phyloP scores from a whole-genome alignment of 1,139 yeast species.

The Candida sojae region DNA sequence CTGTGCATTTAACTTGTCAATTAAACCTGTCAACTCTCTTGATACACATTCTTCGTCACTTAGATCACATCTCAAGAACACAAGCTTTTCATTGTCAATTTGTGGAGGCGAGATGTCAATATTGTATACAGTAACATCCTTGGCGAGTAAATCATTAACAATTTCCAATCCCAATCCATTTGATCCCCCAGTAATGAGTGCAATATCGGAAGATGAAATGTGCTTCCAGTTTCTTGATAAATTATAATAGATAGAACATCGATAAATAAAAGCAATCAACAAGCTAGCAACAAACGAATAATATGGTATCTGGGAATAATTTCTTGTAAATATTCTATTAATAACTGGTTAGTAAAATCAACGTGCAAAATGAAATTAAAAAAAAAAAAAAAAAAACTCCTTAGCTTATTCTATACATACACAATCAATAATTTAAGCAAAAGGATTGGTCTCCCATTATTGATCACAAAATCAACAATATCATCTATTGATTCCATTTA shows the following conservation, averaged over 20 bases:
- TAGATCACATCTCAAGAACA: constrained; percentile 52
- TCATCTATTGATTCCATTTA: constrained; percentile 13
- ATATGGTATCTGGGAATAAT: constrained; percentile 9
- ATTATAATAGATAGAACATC: constrained; percentile 9
- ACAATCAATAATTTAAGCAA: constrained; percentile 8
- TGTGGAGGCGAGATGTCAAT: constrained; percentile 48
- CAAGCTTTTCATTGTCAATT: constrained; percentile 19
- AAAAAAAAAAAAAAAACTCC: neutral
- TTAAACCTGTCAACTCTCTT: constrained; percentile 20
- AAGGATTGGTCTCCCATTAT: constrained; percentile 6
- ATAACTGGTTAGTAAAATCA: constrained; percentile 2
- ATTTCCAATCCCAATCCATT: constrained; percentile 59
- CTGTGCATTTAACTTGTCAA: constrained; percentile 27
- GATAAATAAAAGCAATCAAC: constrained; percentile 5
- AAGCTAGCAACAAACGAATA: constrained; percentile 6
- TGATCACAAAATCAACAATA: constrained; percentile 4
- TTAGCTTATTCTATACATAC: constrained; percentile 7
- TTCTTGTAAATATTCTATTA: constrained; percentile 8
- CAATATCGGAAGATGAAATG: constrained; percentile 28
- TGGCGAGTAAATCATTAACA: constrained; percentile 30
- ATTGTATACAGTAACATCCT: constrained; percentile 38
- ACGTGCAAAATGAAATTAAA: neutral
- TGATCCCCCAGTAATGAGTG: constrained; percentile 67
- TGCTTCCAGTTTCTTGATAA: constrained; percentile 14
- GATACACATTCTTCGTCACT: constrained; percentile 33